A percentile compares a stretch with the other conserved stretches of the same genome.
phyloP scores from a whole-genome alignment of 2,329 filamentous ascomycete genomes.

The Trichoderma guizhouense region DNA sequence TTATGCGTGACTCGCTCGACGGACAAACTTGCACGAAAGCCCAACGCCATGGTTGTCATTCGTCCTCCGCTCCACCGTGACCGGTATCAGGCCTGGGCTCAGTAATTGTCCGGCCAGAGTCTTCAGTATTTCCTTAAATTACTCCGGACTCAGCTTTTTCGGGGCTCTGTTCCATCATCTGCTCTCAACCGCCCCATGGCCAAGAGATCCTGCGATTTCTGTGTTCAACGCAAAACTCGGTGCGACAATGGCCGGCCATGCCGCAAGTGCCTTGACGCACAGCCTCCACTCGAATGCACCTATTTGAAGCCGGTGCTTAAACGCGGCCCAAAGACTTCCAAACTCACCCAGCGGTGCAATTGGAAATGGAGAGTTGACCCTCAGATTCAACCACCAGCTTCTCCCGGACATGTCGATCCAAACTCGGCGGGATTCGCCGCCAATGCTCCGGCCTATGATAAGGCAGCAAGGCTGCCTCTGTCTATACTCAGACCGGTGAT shows the following conservation, averaged over 20 bases:
- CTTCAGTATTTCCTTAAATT: neutral
- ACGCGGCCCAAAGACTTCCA: conserved; percentile 20
- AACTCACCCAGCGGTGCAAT: conserved; percentile 11
- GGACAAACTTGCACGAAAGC: neutral
- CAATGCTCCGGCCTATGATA: neutral
- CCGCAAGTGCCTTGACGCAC: conserved; percentile 17
- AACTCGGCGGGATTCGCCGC: neutral
- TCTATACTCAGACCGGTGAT: conserved; percentile 4
- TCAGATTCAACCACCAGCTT: neutral
- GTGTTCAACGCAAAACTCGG: conserved; percentile 17
- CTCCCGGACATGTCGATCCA: neutral
- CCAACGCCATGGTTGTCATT: neutral
- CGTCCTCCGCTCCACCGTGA: neutral
- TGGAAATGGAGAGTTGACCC: conserved; percentile 11
- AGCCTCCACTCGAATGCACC: conserved; percentile 18
- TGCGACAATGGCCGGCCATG: conserved; percentile 18
- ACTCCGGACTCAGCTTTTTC: neutral
- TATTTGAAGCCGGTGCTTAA: conserved; percentile 20
- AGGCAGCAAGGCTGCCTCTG: neutral
- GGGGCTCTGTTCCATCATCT: neutral
- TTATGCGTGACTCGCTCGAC: neutral
- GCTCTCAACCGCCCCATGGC: neutral
- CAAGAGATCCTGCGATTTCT: conserved; percentile 18
- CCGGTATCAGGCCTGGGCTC: neutral
- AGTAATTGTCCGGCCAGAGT: neutral